These are phyloP conservation scores for Elsinoe perseae DNA, from an alignment of 2,329 filamentous ascomycete genomes.

Conservation along the genomic window DNA sequence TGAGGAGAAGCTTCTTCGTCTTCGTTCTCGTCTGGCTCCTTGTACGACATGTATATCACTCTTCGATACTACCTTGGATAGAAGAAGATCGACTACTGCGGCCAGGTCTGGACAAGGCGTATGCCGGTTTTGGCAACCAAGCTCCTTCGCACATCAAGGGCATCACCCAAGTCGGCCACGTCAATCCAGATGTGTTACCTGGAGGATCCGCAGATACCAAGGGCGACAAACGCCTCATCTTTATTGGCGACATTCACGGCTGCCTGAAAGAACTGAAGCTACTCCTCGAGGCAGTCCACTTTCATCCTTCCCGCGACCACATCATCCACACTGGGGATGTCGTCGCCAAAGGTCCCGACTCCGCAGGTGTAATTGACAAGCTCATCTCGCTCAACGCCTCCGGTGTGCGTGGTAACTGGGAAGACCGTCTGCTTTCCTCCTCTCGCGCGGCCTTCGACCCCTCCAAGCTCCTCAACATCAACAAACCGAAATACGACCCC, in stretches of 20 bases:
- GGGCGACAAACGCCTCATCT: conserved; percentile 55
- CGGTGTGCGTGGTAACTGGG: conserved; percentile 85
- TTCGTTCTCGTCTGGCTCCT: conserved; percentile 27
- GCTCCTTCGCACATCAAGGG: conserved; percentile 23
- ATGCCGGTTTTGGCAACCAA: conserved; percentile 26
- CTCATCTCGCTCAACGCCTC: conserved; percentile 67
- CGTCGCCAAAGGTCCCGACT: conserved; percentile 81
- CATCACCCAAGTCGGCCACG: conserved; percentile 43
- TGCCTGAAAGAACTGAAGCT: conserved; percentile 57
- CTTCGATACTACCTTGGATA: conserved; percentile 32
- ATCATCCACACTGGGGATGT: conserved; percentile 71
- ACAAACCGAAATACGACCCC: conserved; percentile 13
- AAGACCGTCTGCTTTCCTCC: conserved; percentile 64
- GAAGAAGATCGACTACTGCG: conserved; percentile 30
- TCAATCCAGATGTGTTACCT: conserved; percentile 36
- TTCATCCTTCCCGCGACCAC: conserved; percentile 59
- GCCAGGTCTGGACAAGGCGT: conserved; percentile 27
- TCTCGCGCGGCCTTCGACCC: neutral
- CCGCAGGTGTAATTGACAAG: conserved; percentile 65
- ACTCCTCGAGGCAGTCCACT: conserved; percentile 60
- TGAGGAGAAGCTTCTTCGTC: conserved; percentile 28
- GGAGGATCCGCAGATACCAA: conserved; percentile 28
- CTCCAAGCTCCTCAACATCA: conserved; percentile 4
- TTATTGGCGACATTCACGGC: conserved; percentile 90
- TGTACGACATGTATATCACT: conserved; percentile 31